A percentile compares a stretch with the other conserved stretches of the same genome.
Conservation (phyloP, 495 filamentous ascomycete species). For the Pyronema omphalodes region DNA sequence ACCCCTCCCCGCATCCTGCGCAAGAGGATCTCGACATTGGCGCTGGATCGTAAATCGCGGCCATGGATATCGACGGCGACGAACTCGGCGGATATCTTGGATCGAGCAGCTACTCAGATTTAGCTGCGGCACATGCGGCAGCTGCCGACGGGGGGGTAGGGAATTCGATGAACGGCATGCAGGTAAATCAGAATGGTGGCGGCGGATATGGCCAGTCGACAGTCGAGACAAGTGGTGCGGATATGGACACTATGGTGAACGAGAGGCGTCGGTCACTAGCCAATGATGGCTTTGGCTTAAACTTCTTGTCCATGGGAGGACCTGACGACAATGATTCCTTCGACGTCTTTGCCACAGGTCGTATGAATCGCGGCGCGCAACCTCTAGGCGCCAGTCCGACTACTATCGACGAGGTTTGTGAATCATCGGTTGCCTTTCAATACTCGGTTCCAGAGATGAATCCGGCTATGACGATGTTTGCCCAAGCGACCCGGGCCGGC, state of each 20-base stretch:
- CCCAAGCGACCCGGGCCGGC: slow-evolving; percentile 9
- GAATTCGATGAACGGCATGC: slow-evolving; percentile 11
- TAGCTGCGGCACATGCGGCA: neutral
- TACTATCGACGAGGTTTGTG: slow-evolving; percentile 5
- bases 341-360: neutral
- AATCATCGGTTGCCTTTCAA: slow-evolving; percentile 19
- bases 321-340: slow-evolving; percentile 11
- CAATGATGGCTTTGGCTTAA: slow-evolving; percentile 18
- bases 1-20: slow-evolving; percentile 3
- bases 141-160: slow-evolving; percentile 1
- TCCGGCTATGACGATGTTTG: slow-evolving; percentile 20
- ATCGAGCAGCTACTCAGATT: slow-evolving; percentile 2
- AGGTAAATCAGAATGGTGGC: slow-evolving; percentile 4
- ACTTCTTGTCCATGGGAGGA: slow-evolving; percentile 12
- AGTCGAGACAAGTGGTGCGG: slow-evolving; percentile 5
- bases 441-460: slow-evolving; percentile 21
- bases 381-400: neutral
- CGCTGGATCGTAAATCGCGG: slow-evolving; percentile 4
- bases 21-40: neutral
- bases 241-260: slow-evolving; percentile 22
- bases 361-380: neutral
- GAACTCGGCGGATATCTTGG: slow-evolving; percentile 2
- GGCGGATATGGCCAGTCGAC: slow-evolving; percentile 1
- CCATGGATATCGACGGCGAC: slow-evolving; percentile 6
- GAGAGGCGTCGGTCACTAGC: slow-evolving; percentile 22